Base-by-base conservation (phyloP, 805 yeast genomes). In the Cyberlindnera lachancei region DNA sequence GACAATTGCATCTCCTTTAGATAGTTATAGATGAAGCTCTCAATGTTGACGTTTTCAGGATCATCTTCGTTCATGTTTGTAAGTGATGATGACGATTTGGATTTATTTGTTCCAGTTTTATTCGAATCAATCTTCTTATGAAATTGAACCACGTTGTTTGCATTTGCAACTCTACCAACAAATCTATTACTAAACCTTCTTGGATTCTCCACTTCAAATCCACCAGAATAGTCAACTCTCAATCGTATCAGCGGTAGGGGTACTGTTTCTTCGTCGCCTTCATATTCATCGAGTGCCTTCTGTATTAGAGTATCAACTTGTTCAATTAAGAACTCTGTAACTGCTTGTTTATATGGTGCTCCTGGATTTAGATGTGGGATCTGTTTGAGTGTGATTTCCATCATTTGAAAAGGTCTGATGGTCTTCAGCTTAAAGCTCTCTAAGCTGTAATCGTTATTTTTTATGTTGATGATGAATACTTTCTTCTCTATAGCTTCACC, bases 121-220 rank as follows among this genome's bases (percentile, higher is more conserved):
- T 13, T 18, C 2, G 35, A 17, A 23, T 32, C 64, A 53, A 49
- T 64, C 42, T 68, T 73, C 50, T 73, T 70, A 48, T 73, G 73
- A 52, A 82, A 81, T 29, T 75, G 77, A 3, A 90, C 72, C 7
- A 88, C 84, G 46, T 87, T 94, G 47, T 84, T 79, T n/a, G 79
- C 75, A 53, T 92, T 92, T 4, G 97, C 98, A 2, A 90, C 92
- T 40, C 66, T 67, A 0, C 95, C 96, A 6, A 83, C 94, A 63
- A 90, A 92, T 47, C 85, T 63, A 49, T 88, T 86, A 12, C 96
- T 85, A 41, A 92, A 85, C 41, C 96, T 61, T 32, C 94, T 65
- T 0, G 95, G 83, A 49, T 88, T 90, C 48, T 88, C 97, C 13
- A 92, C 86, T 44, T 87, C 95, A 48, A 73, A 90, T 5, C 88